Conservation (phyloP, 805 yeast species). For the Saccharomyces kudriavzevii region DNA sequence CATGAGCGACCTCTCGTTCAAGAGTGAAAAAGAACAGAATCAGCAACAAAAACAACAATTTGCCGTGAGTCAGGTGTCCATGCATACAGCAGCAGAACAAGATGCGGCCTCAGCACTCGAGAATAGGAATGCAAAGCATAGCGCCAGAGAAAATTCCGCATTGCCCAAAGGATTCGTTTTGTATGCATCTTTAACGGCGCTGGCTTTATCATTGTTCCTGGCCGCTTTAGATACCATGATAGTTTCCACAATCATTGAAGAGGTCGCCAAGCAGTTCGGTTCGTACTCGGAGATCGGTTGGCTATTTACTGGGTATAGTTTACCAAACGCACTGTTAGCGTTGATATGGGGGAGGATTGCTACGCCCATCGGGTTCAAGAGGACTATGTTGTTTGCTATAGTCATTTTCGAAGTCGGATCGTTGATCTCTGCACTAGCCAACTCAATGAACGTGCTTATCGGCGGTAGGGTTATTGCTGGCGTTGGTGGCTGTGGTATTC, state of each 20-base stretch:
- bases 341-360: slow-evolving; percentile 56
- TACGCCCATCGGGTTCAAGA: slow-evolving; percentile 50
- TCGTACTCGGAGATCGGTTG: slow-evolving; percentile 49
- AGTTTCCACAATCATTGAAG: slow-evolving; percentile 42
- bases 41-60: neutral
- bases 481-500: slow-evolving; percentile 65
- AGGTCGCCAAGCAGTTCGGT: slow-evolving; percentile 42
- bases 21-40: neutral
- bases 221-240: slow-evolving; percentile 56
- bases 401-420: slow-evolving; percentile 56
- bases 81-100: neutral
- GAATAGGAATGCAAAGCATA: no score
- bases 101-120: neutral
- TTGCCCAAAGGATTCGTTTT: slow-evolving; percentile 8
- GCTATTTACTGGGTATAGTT: slow-evolving; percentile 47
- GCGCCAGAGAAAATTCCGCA: no score
- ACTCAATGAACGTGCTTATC: slow-evolving; percentile 50
- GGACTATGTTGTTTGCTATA: slow-evolving; percentile 40
- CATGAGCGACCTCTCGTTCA: neutral
- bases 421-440: slow-evolving; percentile 47
- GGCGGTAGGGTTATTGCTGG: slow-evolving; percentile 70
- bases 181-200: slow-evolving; percentile 8
- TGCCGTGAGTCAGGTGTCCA: neutral
- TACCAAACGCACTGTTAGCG: slow-evolving; percentile 46
- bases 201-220: slow-evolving; percentile 23